These are phyloP conservation scores for Wickerhamiella nectarea DNA, from an alignment of 805 yeast species.

Conservation along the genomic window DNA sequence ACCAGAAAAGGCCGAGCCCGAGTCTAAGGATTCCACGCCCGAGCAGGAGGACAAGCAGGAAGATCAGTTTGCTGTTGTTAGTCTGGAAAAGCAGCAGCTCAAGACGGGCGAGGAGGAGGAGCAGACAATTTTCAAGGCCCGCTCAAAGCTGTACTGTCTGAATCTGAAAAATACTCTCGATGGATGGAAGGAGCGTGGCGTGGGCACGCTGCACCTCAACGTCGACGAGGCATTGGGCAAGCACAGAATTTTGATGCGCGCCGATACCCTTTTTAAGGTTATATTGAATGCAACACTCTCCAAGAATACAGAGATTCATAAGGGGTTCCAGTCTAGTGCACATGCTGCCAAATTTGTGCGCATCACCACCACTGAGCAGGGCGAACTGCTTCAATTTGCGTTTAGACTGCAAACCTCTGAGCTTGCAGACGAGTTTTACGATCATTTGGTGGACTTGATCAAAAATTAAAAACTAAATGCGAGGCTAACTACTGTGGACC, in stretches of 20 bases:
- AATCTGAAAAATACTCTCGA: slow-evolving; percentile 48
- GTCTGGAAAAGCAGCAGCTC: slow-evolving; percentile 27
- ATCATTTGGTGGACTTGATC: slow-evolving; percentile 17
- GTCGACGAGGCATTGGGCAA: slow-evolving; percentile 25
- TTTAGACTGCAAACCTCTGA: slow-evolving; percentile 54
- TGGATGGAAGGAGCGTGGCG: slow-evolving; percentile 95
- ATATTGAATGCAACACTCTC: slow-evolving; percentile 62
- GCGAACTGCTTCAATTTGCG: slow-evolving; percentile 70
- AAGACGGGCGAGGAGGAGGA: slow-evolving; percentile 92
- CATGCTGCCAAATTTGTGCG: slow-evolving; percentile 74
- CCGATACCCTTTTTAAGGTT: slow-evolving; percentile 72
- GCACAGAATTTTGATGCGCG: slow-evolving; percentile 76
- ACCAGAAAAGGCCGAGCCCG: slow-evolving; percentile 1
- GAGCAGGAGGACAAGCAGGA: slow-evolving; percentile 19
- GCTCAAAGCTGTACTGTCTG: slow-evolving; percentile 66
- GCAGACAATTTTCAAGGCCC: slow-evolving; percentile 47
- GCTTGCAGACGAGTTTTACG: slow-evolving; percentile 44
- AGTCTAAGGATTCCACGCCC: slow-evolving; percentile 19
- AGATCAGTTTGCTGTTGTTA: slow-evolving; percentile 26
- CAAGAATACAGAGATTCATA: slow-evolving; percentile 45
- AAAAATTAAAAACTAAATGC: slow-evolving; percentile 38
- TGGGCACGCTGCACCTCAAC: slow-evolving; percentile 78
- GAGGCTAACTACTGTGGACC: slow-evolving; percentile 76
- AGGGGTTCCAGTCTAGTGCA: slow-evolving; percentile 79
- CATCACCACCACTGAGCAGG: slow-evolving; percentile 49